Evolutionary conservation across 1,284 basidiomycete species (phyloP).

Genomic region (Sparassis latifolia): DNA sequence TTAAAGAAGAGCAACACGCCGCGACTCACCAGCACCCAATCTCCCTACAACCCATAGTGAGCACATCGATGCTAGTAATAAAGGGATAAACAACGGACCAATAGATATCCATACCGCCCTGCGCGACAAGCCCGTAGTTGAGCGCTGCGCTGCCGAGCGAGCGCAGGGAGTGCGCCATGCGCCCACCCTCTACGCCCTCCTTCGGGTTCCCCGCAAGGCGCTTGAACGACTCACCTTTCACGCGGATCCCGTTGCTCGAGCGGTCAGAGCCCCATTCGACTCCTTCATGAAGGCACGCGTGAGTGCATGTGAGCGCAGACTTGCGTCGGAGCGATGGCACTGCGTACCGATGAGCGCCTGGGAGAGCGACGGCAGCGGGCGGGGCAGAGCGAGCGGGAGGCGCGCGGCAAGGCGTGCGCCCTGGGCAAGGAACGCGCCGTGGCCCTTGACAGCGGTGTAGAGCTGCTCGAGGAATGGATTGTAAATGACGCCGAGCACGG

Average conservation of each 20-base stretch:
- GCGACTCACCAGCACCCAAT: conserved; percentile 69
- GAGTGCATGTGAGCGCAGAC: background rate
- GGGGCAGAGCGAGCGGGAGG: conserved; percentile 63
- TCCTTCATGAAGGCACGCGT: conserved; percentile 36
- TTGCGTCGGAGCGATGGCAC: background rate
- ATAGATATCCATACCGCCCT: conserved; percentile 79
- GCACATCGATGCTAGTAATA: too few relatives aligned
- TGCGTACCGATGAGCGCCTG: conserved; percentile 69
- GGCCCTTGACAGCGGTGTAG: conserved; percentile 75
- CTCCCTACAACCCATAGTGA: conserved; percentile 50
- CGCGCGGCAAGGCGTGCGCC: conserved; percentile 51
- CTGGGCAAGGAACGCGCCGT: conserved; percentile 72
- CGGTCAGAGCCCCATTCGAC: conserved; percentile 94
- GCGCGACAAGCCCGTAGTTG: conserved; percentile 79
- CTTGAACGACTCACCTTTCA: conserved; percentile 70
- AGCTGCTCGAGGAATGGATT: conserved; percentile 89
- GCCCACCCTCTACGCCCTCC: conserved; percentile 60
- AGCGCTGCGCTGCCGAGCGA: conserved; percentile 83
- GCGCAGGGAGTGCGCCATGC: conserved; percentile 85
- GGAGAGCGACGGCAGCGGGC: conserved; percentile 67
- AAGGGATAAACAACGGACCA: conserved; percentile 44
- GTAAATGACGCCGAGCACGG: conserved; percentile 86
- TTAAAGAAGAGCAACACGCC: conserved; percentile 5
- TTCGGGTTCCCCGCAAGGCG: conserved; percentile 73
- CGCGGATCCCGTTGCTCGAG: conserved; percentile 44